These are phyloP conservation scores for Colletotrichum chlorophyti DNA, from an alignment of 2,329 filamentous ascomycete genomes.

Conservation along the genomic window DNA sequence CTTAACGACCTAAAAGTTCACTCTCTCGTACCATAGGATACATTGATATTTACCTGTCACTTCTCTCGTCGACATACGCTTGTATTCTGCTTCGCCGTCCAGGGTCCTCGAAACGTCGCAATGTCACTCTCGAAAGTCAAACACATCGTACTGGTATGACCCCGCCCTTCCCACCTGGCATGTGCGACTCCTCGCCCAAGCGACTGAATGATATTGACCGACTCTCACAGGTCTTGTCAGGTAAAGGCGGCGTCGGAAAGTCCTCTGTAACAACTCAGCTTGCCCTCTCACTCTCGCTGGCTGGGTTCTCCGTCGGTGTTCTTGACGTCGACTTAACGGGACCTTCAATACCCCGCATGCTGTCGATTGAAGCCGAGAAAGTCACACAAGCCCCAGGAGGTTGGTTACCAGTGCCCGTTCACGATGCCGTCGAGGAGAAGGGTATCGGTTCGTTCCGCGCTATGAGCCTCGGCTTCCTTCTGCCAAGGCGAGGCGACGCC, in stretches of 20 bases:
- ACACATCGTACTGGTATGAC: constrained; percentile 75
- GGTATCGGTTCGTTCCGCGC: constrained; percentile 73
- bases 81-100: no score
- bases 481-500: constrained; percentile 83
- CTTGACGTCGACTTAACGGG: constrained; percentile 97
- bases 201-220: constrained; percentile 2
- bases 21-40: no score
- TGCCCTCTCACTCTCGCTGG: constrained; percentile 83
- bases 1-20: no score
- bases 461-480: constrained; percentile 93
- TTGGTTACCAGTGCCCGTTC: constrained; percentile 89
- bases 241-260: constrained; percentile 98
- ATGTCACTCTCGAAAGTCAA: constrained; percentile 77
- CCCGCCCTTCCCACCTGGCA: constrained; percentile 7
- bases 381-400: constrained; percentile 91
- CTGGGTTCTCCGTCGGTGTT: constrained; percentile 89
- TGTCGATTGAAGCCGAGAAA: constrained; percentile 86
- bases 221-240: constrained; percentile 75
- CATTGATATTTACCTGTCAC: no score
- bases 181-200: no score
- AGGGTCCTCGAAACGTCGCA: background rate
- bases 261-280: constrained; percentile 97
- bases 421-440: constrained; percentile 60
- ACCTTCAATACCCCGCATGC: constrained; percentile 93
- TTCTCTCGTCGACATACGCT: no score